Evolutionary conservation across 2,329 filamentous ascomycete species (phyloP).

Genomic region (Aspergillus fumigatiaffinis): DNA sequence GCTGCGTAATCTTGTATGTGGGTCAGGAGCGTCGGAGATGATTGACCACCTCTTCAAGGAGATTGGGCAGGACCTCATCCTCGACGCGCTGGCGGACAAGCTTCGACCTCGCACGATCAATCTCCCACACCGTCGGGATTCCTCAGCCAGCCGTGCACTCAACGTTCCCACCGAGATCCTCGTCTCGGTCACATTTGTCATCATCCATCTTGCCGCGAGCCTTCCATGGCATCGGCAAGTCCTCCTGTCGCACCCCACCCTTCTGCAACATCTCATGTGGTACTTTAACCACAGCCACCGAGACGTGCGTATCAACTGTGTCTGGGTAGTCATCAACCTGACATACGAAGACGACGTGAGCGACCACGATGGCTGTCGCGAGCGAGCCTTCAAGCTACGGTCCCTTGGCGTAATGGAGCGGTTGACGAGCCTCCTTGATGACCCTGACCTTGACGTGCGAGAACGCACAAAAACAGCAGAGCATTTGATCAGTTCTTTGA

Average conservation of each 20-base stretch:
- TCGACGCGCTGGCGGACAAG: constrained; percentile 76
- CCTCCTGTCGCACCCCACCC: constrained; percentile 69
- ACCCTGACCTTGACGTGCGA: constrained; percentile 74
- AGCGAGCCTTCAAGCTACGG: constrained; percentile 65
- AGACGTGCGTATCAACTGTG: constrained; percentile 72
- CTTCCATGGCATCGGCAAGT: constrained; percentile 72
- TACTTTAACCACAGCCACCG: constrained; percentile 70
- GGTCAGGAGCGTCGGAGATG: constrained; percentile 61
- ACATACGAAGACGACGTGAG: constrained; percentile 73
- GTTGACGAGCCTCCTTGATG: constrained; percentile 60
- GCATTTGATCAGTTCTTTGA: constrained; percentile 58
- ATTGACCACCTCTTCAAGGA: constrained; percentile 77
- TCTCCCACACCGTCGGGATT: constrained; percentile 30
- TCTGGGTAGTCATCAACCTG: constrained; percentile 81
- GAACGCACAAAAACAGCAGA: constrained; percentile 79
- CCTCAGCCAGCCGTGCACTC: constrained; percentile 24
- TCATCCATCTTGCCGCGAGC: constrained; percentile 85
- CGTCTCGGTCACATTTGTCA: constrained; percentile 70
- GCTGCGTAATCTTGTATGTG: constrained; percentile 81
- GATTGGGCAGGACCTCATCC: constrained; percentile 72
- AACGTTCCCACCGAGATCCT: constrained; percentile 61
- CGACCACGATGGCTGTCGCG: constrained; percentile 62
- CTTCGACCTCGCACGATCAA: constrained; percentile 53
- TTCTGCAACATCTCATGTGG: constrained; percentile 68
- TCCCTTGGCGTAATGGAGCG: constrained; percentile 67